Evolutionary conservation across 352 stramenopile genomes (phyloP).

Genomic region (Blastocystis sp.): DNA sequence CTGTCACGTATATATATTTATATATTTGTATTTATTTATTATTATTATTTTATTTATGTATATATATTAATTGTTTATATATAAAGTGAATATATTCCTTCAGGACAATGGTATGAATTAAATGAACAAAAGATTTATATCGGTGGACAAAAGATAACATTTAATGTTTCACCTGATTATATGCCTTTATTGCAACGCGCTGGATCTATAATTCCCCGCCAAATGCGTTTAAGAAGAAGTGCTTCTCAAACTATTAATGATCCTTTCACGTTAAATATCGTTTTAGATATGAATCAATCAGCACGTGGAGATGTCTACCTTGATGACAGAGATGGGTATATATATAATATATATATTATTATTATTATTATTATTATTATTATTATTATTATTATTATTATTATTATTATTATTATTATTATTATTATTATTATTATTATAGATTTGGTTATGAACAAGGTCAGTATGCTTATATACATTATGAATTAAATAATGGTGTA

Average conservation of each 20-base stretch:
- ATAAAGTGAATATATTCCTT: not conserved
- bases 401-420: too few relatives aligned
- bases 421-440: too few relatives aligned
- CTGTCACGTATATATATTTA: slow-evolving; percentile 71
- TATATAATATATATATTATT: slow-evolving; percentile 41
- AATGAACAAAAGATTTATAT: slow-evolving; percentile 48
- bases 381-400: not conserved
- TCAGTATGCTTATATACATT: too few relatives aligned
- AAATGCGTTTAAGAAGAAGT: slow-evolving; percentile 76
- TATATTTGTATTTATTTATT: slow-evolving; percentile 40
- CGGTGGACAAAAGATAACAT: slow-evolving; percentile 50
- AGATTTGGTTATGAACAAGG: too few relatives aligned
- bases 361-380: too few relatives aligned
- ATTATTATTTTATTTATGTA: slow-evolving; percentile 30
- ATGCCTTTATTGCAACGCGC: slow-evolving; percentile 85
- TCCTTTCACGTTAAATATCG: slow-evolving; percentile 80
- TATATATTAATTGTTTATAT: slow-evolving; percentile 6
- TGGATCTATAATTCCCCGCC: slow-evolving; percentile 74
- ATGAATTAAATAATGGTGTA: slow-evolving; percentile 46
- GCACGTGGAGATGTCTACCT: slow-evolving; percentile 74
- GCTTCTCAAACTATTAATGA: slow-evolving; percentile 79
- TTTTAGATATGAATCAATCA: slow-evolving; percentile 58
- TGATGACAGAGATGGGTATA: slow-evolving; percentile 80
- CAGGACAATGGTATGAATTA: not conserved
- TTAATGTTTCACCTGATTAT: slow-evolving; percentile 67